These are phyloP conservation scores for Chenopodium berlandieri DNA, from an alignment of 148 eudicot species.

Conservation along the genomic window DNA sequence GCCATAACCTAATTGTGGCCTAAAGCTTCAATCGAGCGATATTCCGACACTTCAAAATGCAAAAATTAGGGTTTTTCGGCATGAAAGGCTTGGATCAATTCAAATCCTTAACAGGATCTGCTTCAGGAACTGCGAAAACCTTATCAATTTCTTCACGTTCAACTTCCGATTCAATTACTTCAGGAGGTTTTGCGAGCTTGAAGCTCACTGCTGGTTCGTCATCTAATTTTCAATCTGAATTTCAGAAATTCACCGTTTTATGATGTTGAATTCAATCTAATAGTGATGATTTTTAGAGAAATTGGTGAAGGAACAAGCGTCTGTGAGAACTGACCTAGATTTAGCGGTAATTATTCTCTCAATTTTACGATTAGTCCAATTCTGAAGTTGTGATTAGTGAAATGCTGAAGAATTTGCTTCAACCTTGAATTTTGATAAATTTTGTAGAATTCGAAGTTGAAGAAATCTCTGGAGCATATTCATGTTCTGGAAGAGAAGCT, in stretches of 20 bases:
- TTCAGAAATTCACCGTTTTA: neutral
- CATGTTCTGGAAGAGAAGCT: slow-evolving; percentile 69
- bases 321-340: slow-evolving; percentile 76
- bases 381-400: slow-evolving; percentile 4
- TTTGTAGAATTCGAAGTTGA: slow-evolving; percentile 76
- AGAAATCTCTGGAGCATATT: slow-evolving; percentile 68
- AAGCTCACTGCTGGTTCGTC: slow-evolving; percentile 82
- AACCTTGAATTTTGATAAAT: neutral
- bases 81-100: slow-evolving; percentile 64
- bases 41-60: slow-evolving; percentile 38
- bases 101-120: slow-evolving; percentile 51
- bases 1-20: slow-evolving; percentile 7
- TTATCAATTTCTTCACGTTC: slow-evolving; percentile 46
- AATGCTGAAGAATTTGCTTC: neutral
- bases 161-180: slow-evolving; percentile 53
- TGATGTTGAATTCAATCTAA: slow-evolving; percentile 5
- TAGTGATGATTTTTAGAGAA: slow-evolving; percentile 54
- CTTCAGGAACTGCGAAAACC: slow-evolving; percentile 48
- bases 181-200: slow-evolving; percentile 75
- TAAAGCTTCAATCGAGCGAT: neutral
- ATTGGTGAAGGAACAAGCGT: slow-evolving; percentile 91
- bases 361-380: neutral
- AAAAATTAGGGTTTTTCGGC: slow-evolving; percentile 61
- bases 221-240: slow-evolving; percentile 9
- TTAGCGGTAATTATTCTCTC: slow-evolving; percentile 57